Percentiles rank a stretch among this genome's conserved stretches.
phyloP scores from a whole-genome alignment of 495 filamentous ascomycete species.

The Penicillium psychrofluorescens region DNA sequence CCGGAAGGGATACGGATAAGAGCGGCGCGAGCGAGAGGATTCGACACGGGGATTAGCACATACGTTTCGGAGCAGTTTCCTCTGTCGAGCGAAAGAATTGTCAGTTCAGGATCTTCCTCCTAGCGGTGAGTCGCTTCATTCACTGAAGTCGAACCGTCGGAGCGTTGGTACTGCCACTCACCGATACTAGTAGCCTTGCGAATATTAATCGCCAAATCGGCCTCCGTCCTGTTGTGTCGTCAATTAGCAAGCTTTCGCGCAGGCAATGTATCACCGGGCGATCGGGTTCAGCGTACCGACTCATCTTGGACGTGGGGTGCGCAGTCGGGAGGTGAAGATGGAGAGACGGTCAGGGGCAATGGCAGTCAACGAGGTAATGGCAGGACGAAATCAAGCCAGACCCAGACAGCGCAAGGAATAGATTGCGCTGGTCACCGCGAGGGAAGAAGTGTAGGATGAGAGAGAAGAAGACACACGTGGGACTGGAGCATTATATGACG shows the following conservation, averaged over 20 bases:
- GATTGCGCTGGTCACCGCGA: slow-evolving; percentile 7
- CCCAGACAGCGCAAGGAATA: slow-evolving; percentile 15
- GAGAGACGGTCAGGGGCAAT: slow-evolving; percentile 13
- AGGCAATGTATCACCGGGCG: neutral
- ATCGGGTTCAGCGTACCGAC: slow-evolving; percentile 30
- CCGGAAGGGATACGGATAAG: neutral
- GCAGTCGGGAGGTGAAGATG: slow-evolving; percentile 7
- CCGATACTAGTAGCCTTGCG: slow-evolving; percentile 89
- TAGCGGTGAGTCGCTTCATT: neutral
- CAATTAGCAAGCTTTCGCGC: slow-evolving; percentile 9
- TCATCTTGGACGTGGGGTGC: slow-evolving; percentile 22
- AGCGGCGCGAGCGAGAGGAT: neutral
- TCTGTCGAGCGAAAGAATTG: slow-evolving; percentile 41
- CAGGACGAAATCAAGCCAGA: slow-evolving; percentile 16
- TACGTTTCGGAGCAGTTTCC: slow-evolving; percentile 93
- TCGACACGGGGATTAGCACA: slow-evolving; percentile 5
- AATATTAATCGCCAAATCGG: slow-evolving; percentile 91
- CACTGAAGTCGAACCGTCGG: neutral
- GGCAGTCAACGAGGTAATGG: slow-evolving; percentile 11
- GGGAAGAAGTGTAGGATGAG: slow-evolving; percentile 4
- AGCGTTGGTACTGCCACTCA: slow-evolving; percentile 23
- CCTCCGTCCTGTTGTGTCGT: slow-evolving; percentile 62
- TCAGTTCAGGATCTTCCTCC: slow-evolving; percentile 19
- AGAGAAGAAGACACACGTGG: slow-evolving; percentile 10
- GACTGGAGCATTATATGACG: slow-evolving; percentile 23